Evolutionary conservation across 148 eudicot species (phyloP).

Genomic region (Rhododendron ferrugineum): DNA sequence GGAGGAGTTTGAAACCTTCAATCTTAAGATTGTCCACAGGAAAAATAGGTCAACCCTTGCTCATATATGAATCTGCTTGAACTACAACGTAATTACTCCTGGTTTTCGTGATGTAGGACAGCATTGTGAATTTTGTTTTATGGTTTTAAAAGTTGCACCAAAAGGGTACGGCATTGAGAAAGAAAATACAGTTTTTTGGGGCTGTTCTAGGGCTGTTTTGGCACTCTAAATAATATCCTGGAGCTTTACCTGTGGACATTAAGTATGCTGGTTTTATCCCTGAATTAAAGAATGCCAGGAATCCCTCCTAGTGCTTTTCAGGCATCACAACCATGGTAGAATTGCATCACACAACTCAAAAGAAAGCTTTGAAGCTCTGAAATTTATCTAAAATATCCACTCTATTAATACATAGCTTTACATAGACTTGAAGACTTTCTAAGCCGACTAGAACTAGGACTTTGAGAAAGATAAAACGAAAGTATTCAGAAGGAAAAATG

Average conservation of each 20-base stretch:
- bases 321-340: neutral
- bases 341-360: neutral
- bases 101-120: neutral
- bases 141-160: neutral
- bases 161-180: neutral
- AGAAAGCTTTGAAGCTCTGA: neutral
- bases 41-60: slow-evolving; percentile 70
- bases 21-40: slow-evolving; percentile 91
- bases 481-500: neutral
- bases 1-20: slow-evolving; percentile 94
- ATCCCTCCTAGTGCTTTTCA: neutral
- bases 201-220: neutral
- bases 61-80: neutral
- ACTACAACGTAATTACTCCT: neutral
- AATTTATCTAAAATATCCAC: neutral
- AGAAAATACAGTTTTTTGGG: neutral
- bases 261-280: neutral
- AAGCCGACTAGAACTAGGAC: neutral
- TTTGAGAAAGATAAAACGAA: neutral
- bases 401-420: neutral
- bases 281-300: neutral
- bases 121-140: neutral
- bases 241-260: neutral
- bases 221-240: neutral
- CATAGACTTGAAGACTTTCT: neutral